These are phyloP conservation scores for Lactuca saligna DNA, from an alignment of 129 eudicot species.

Conservation along the genomic window DNA sequence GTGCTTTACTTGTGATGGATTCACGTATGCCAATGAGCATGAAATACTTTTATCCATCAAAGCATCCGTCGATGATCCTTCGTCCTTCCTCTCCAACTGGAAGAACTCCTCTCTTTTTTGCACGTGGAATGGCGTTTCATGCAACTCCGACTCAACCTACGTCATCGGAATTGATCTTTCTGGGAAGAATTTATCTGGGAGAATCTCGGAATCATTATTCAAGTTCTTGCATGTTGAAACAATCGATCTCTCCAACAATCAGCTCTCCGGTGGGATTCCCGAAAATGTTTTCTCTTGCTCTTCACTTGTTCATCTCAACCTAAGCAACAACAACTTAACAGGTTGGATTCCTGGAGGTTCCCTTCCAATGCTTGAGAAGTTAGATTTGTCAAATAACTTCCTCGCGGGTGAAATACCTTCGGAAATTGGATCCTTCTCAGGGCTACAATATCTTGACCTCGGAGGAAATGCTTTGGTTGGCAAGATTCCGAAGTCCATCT, in stretches of 20 bases:
- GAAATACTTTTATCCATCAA: conserved; percentile 63
- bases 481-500: conserved; percentile 53
- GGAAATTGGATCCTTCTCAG: conserved; percentile 49
- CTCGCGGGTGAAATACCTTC: conserved; percentile 57
- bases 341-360: conserved; percentile 48
- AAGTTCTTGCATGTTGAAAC: conserved; percentile 40
- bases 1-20: conserved; percentile 29
- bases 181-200: conserved; percentile 57
- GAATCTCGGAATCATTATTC: conserved; percentile 54
- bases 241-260: conserved; percentile 69
- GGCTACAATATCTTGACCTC: conserved; percentile 60
- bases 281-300: conserved; percentile 38
- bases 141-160: conserved; percentile 41
- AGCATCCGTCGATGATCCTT: conserved; percentile 62
- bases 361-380: conserved; percentile 40
- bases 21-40: conserved; percentile 21
- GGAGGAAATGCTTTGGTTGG: conserved; percentile 84
- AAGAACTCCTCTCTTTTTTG: conserved; percentile 52
- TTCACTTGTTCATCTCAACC: conserved; percentile 55
- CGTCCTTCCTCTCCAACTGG: conserved; percentile 62
- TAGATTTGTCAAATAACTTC: conserved; percentile 80
- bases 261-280: conserved; percentile 58
- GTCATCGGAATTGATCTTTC: conserved; percentile 63
- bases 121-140: conserved; percentile 69
- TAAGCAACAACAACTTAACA: conserved; percentile 77